Evolutionary conservation across 352 stramenopile genomes (phyloP).

Genomic region (Phytophthora sansomeana): DNA sequence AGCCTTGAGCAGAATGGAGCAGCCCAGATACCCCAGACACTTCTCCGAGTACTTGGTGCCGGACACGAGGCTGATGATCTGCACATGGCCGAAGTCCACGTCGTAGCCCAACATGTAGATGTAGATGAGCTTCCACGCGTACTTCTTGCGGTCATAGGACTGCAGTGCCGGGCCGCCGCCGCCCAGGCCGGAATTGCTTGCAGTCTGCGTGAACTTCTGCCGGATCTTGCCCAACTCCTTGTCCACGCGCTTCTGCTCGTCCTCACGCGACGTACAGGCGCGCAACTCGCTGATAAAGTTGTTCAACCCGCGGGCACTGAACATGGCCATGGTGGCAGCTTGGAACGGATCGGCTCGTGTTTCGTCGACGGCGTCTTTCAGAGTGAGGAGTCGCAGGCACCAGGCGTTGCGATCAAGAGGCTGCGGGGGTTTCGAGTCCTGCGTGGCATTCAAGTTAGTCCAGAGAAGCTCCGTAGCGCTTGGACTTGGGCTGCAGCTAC

Average conservation of each 20-base stretch:
- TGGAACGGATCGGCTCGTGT: background rate
- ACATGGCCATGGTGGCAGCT: conserved; percentile 68
- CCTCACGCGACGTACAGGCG: conserved; percentile 86
- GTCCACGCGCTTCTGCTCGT: conserved; percentile 96
- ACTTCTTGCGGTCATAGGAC: conserved; percentile 98
- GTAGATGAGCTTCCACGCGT: conserved; percentile 99
- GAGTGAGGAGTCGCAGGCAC: conserved; percentile 16
- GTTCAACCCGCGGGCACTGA: conserved; percentile 80
- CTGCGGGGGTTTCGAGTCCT: conserved; percentile 20
- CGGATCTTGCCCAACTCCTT: conserved; percentile 99
- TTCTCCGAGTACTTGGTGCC: conserved; percentile 95
- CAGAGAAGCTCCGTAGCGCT: background rate
- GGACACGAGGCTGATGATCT: conserved; percentile 96
- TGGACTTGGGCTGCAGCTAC: background rate
- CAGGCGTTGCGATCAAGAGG: conserved; percentile 9
- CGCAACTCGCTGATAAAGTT: conserved; percentile 88
- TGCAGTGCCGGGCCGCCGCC: conserved; percentile 67
- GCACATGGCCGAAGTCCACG: conserved; percentile 98
- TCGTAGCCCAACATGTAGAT: conserved; percentile 99
- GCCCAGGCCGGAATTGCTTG: conserved; percentile 22
- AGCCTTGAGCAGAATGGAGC: conserved; percentile 95
- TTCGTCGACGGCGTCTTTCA: conserved; percentile 18
- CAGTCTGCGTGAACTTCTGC: conserved; percentile 94
- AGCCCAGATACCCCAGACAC: conserved; percentile 96
- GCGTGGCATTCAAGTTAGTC: background rate